Evolutionary conservation across 495 filamentous ascomycete genomes (phyloP), one percentile per base, ranked within the genome.

Genomic region (Neurospora sp.): DNA sequence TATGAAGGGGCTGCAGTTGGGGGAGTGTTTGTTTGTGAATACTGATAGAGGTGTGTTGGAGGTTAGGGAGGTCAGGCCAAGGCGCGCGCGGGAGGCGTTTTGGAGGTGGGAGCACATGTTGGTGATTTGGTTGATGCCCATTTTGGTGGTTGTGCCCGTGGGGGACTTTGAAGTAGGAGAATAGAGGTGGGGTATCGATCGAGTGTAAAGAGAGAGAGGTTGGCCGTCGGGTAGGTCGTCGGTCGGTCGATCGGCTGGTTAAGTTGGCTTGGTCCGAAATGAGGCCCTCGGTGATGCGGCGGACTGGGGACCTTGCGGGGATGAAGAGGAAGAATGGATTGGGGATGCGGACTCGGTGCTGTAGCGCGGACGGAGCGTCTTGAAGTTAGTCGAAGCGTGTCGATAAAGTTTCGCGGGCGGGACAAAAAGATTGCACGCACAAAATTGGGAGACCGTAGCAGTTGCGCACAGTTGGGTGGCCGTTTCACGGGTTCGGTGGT

Each of bases 101-200:
- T 97, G 94, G 44, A 99, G 87, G 86, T 98, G 96, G 70, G 93
- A 93, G 84, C 93, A 97, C 77, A 94, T 87, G 86, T 95, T 81
- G 70, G 89, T 83, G 76, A 98, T 88, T 81, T 89, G 89, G 78
- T 89, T 86, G 84, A 99, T 90, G 78, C 94, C 97, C 96, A 98
- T 98, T 72, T 79, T 82, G 77, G 35, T 0, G 44, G 71, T n/a
- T 68, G 74, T 65, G 71, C 65, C 16, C 45, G 59, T 39, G 27
- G 65, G 37, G 14, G 59, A 22, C 31, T 37, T 44, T 44, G 37
- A 6, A n/a, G 38, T 69, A n/a, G 38, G 44, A 53, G 41, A 18
- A 16, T 42, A 2, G 42, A 3, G 27, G 39, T 68, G 47, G 40
- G 70, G 12, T n/a, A 38, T 61, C 31, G 35, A 38, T 61, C 31